Base-by-base conservation (phyloP, 306 rosid species). In the Prunus dulcis region DNA sequence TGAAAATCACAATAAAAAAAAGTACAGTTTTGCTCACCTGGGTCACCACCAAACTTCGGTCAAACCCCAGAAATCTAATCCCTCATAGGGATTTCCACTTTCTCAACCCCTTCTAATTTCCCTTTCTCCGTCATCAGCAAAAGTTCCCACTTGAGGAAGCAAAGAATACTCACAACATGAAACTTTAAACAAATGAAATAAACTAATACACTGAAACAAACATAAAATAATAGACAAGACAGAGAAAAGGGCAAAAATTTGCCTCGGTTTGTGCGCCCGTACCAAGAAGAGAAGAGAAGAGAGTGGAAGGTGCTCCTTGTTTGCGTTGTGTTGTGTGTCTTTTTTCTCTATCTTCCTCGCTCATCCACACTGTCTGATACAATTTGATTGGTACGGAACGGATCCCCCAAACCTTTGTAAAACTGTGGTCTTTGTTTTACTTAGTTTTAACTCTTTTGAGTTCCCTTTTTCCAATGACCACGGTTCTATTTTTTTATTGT, bases 91-190 rank as follows among this genome's bases (percentile, higher is more conserved):
- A 76, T 69, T 70, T 77, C 56, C 80, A 53, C 81, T 74, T 80
- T 74, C 72, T 55, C 82, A 64, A 63, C 55, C 69, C 80, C 66
- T 67, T 56, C 69, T 55, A 4, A 46, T 30, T 70, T 41, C 73
- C 27, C 61, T 46, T 53, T 56, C 61, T 46, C 61, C 56, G 53
- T 45, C 47, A 15, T 14, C 72, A 49, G 34, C n/a, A 34, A 73
- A 18, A 75, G 76, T 74, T 45, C 72, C 84, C 86, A 71, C 77
- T 68, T 64, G 69, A 60, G 75, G 75, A 79, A 82, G 87, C 83
- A 86, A 77, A 74, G 81, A 78, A 80, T 80, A 45, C 25, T 60
- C 69, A 32, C 25, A 72, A 17, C 15, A 7, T 2, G 30, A 19
- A 55, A 20, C 46, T 20, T n/a, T 19, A 49, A 61, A 19, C 18